Conservation (phyloP, 2,329 filamentous ascomycete genomes). For the Chalaropsis ovoidea region DNA sequence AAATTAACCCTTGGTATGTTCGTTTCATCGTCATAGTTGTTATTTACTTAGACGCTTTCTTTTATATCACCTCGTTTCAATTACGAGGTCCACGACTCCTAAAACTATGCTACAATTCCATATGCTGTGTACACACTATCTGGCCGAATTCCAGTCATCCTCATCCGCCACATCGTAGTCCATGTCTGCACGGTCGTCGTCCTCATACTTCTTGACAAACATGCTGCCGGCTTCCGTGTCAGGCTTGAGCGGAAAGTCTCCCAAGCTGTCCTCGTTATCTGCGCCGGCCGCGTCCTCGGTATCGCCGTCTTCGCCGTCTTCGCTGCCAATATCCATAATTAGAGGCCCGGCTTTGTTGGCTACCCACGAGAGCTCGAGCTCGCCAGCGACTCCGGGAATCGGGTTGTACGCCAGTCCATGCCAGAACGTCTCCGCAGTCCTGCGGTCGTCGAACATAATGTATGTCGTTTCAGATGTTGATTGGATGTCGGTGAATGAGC, state of each 20-base stretch:
- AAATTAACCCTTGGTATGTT: too few species aligned
- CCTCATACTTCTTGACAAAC: constrained; percentile 28
- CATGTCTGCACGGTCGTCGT: constrained; percentile 36
- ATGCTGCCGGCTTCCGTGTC: neutral
- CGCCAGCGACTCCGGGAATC: constrained; percentile 52
- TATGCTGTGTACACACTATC: constrained; percentile 1
- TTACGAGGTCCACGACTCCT: too few species aligned
- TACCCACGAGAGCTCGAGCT: constrained; percentile 57
- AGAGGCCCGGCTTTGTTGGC: constrained; percentile 30
- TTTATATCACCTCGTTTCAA: too few species aligned
- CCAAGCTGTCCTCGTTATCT: neutral
- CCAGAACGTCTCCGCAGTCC: constrained; percentile 61
- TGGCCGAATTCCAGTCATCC: constrained; percentile 36
- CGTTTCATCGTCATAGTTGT: too few species aligned
- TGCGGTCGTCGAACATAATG: constrained; percentile 56
- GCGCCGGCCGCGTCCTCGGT: constrained; percentile 24
- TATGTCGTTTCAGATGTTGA: constrained; percentile 39
- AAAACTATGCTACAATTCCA: neutral
- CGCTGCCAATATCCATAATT: constrained; percentile 27
- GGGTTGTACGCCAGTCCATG: constrained; percentile 46
- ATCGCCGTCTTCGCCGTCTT: constrained; percentile 23
- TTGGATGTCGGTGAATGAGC: constrained; percentile 52
- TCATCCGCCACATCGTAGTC: constrained; percentile 47
- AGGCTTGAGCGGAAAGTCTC: neutral
- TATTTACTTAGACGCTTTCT: too few species aligned